These are phyloP conservation scores for Hypoxylon fragiforme DNA, from an alignment of 495 filamentous ascomycete species.

Conservation along the genomic window DNA sequence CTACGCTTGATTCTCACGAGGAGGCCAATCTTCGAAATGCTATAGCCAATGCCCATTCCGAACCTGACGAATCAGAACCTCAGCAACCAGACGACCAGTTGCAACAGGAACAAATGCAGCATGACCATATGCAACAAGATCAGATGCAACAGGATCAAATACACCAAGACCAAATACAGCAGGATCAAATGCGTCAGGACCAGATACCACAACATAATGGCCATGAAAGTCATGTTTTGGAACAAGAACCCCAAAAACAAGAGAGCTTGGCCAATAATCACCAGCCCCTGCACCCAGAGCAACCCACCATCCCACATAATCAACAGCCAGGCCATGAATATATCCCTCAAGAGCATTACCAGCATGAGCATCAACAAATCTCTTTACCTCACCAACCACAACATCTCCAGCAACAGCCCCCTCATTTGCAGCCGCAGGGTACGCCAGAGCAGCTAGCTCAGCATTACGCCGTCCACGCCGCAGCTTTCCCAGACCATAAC, in stretches of 20 bases:
- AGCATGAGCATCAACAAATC: constrained; percentile 29
- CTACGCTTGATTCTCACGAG: constrained; percentile 22
- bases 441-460: constrained; percentile 34
- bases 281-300: constrained; percentile 15
- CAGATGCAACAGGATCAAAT: constrained; percentile 9
- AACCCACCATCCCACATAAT: constrained; percentile 4
- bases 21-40: constrained; percentile 27
- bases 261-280: constrained; percentile 21
- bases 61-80: constrained; percentile 20
- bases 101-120: constrained; percentile 3
- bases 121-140: neutral
- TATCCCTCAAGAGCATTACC: constrained; percentile 22
- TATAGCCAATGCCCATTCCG: constrained; percentile 20
- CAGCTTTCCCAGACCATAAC: constrained; percentile 53
- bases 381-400: constrained; percentile 35
- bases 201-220: constrained; percentile 27
- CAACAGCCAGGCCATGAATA: constrained; percentile 25
- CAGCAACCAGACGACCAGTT: constrained; percentile 24
- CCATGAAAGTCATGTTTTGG: constrained; percentile 30
- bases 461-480: constrained; percentile 33
- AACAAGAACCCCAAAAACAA: constrained; percentile 25
- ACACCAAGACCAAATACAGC: constrained; percentile 12
- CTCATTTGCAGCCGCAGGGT: constrained; percentile 36
- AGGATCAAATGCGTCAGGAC: constrained; percentile 6
- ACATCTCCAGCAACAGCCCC: constrained; percentile 37